Evolutionary conservation across 345 rosid species (phyloP).

Genomic region (Pugionium cornutum): DNA sequence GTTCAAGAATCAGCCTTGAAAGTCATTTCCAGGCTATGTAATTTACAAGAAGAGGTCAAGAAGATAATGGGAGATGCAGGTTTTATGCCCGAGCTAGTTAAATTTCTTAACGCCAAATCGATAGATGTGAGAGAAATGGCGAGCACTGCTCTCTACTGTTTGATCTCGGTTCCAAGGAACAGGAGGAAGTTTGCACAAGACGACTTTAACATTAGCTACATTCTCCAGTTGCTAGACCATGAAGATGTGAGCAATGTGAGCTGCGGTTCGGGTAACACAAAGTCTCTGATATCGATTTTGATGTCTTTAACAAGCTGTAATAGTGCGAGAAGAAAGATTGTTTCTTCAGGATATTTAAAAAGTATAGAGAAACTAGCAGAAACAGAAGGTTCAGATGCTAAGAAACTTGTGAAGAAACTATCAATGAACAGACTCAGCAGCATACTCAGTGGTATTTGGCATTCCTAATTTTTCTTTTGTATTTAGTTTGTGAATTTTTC

Average conservation of each 20-base stretch:
- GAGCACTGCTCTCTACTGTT: constrained; percentile 54
- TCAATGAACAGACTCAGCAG: constrained; percentile 70
- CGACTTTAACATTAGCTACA: constrained; percentile 57
- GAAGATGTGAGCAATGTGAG: constrained; percentile 46
- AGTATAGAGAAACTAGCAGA: constrained; percentile 85
- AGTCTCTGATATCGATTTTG: constrained; percentile 64
- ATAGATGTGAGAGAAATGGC: constrained; percentile 77
- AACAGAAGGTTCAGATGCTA: constrained; percentile 78
- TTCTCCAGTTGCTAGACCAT: constrained; percentile 64
- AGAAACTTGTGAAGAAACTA: constrained; percentile 74
- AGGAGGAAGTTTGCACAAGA: constrained; percentile 72
- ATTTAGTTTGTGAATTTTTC: constrained; percentile 35
- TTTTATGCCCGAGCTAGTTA: constrained; percentile 75
- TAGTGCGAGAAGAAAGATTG: constrained; percentile 78
- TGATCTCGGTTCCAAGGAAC: constrained; percentile 64
- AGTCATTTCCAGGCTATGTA: constrained; percentile 60
- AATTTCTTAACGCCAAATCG: constrained; percentile 76
- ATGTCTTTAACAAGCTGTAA: constrained; percentile 69
- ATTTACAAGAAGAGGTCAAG: constrained; percentile 63
- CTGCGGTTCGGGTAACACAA: constrained; percentile 52
- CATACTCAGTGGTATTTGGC: constrained; percentile 81
- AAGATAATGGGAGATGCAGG: constrained; percentile 76
- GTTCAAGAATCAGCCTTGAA: constrained; percentile 78
- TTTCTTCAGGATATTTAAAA: constrained; percentile 69
- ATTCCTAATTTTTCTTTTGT: constrained; percentile 39